Conservation (phyloP, 2,329 filamentous ascomycete genomes). For the Microascus cirrosus region DNA sequence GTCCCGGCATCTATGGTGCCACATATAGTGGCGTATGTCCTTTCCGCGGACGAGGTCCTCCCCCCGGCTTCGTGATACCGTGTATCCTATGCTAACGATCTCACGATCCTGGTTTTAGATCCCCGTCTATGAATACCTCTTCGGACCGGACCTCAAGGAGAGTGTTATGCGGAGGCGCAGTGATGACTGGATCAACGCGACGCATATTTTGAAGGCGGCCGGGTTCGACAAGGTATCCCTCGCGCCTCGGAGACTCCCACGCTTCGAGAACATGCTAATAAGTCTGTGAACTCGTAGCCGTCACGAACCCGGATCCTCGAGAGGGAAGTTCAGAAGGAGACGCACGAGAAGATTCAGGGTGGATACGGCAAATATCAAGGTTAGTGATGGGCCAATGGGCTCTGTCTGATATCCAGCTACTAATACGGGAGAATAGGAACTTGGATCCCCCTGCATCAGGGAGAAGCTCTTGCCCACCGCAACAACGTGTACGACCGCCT, state of each 20-base stretch:
- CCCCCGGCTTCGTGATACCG: background rate
- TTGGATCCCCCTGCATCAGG: constrained; percentile 84
- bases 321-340: constrained; percentile 90
- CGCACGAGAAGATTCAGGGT: constrained; percentile 95
- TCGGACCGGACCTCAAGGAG: constrained; percentile 63
- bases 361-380: constrained; percentile 98
- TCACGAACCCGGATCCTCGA: constrained; percentile 90
- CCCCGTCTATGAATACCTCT: constrained; percentile 88
- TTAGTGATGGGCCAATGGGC: constrained; percentile 21
- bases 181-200: constrained; percentile 99
- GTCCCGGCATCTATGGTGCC: constrained; percentile 51
- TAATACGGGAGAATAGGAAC: constrained; percentile 48
- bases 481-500: constrained; percentile 81
- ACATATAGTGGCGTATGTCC: constrained; percentile 57
- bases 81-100: background rate
- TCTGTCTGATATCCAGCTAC: background rate
- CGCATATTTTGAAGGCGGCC: constrained; percentile 92
- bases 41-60: constrained; percentile 2
- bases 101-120: constrained; percentile 43
- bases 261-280: background rate
- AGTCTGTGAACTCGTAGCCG: constrained; percentile 30
- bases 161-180: constrained; percentile 93
- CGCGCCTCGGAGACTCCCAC: background rate
- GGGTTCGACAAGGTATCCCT: constrained; percentile 68
- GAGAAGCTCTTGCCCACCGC: constrained; percentile 70